Percentiles rank a stretch among this genome's conserved stretches.
These are phyloP conservation scores for Penicillium concentricum DNA, from an alignment of 2,329 filamentous ascomycete species.

Conservation along the genomic window DNA sequence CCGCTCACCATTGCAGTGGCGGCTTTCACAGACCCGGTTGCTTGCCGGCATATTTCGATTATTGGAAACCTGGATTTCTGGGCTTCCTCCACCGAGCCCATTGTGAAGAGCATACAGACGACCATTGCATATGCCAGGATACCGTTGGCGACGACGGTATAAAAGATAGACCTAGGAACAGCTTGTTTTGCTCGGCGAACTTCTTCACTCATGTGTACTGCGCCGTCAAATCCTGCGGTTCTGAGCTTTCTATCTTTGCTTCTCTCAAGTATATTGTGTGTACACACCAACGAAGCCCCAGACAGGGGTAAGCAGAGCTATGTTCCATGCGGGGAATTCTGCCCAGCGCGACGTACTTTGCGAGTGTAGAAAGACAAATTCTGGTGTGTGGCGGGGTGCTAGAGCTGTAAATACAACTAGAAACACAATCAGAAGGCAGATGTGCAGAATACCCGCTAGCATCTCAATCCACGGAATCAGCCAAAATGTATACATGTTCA, in stretches of 20 bases:
- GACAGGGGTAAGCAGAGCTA: conserved; percentile 38
- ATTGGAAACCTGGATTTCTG: conserved; percentile 39
- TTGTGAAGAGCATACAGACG: conserved; percentile 45
- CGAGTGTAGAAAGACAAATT: conserved; percentile 34
- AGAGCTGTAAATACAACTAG: conserved; percentile 34
- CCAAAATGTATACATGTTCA: conserved; percentile 29
- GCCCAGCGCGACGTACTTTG: conserved; percentile 33
- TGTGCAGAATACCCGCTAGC: conserved; percentile 31
- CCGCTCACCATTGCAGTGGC: conserved; percentile 39
- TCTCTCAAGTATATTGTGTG: too few relatives aligned
- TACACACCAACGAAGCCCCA: conserved; percentile 24
- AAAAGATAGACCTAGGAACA: conserved; percentile 48
- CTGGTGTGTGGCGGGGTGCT: conserved; percentile 31
- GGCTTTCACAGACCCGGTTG: conserved; percentile 42
- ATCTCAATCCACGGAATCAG: conserved; percentile 44
- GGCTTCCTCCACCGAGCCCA: conserved; percentile 40
- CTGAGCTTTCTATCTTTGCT: not conserved
- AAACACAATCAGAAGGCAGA: conserved; percentile 31
- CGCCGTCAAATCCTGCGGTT: conserved; percentile 46
- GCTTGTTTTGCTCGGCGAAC: conserved; percentile 47
- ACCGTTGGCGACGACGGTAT: conserved; percentile 46
- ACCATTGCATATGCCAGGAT: conserved; percentile 44
- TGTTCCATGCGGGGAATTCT: conserved; percentile 34
- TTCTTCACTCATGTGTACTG: conserved; percentile 51
- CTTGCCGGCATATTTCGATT: conserved; percentile 44